Base-by-base conservation (phyloP, 2,329 filamentous ascomycete genomes). In the Colletotrichum australisinense region DNA sequence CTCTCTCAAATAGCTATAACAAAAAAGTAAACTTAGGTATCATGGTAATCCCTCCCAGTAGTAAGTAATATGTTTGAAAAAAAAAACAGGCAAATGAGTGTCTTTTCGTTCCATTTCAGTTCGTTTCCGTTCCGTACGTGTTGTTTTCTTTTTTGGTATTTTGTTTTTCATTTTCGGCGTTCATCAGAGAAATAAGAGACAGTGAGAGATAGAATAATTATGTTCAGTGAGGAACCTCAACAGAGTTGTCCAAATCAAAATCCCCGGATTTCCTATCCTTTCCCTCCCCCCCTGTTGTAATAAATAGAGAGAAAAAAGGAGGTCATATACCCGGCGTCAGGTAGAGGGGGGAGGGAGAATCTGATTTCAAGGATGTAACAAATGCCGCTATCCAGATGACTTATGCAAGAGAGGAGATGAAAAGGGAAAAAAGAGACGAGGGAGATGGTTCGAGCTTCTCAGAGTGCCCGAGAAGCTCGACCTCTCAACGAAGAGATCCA, bases 281-380 rank as follows among this genome's bases (percentile, higher is more conserved):
- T 73, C 70, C 70, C 67, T 71, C 71, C 71, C 67, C 70, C 71
- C 67, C 56, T 57, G 24, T 67, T 69, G 64, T 62, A 76, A 67
- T 67, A 63, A 62, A 22, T 69, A 72, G 57, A 71, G 64, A n/a
- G 77, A 67, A 77, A 78, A 73, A 68, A 77, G 76, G 76, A 69
- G 77, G 75, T 76, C 77, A 80, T 79, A 67, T 75, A 72, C 72
- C 72, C 69, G 64, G 69, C 46, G 72, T 68, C 72, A 64, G 72
- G 72, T 73, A 75, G 67, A 67, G 68, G 69, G 74, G 64, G 75
- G 69, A 59, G 73, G 46, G 66, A 69, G 76, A 66, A 74, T 69
- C 67, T 65, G 74, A 77, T 57, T 42, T 42, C 71, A 73, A 74
- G 56, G 57, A 76, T 74, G 70, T 70, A 56, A 74, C 72, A 70